phyloP scores from a whole-genome alignment of 306 rosid genomes.

The Alnus rubra region DNA sequence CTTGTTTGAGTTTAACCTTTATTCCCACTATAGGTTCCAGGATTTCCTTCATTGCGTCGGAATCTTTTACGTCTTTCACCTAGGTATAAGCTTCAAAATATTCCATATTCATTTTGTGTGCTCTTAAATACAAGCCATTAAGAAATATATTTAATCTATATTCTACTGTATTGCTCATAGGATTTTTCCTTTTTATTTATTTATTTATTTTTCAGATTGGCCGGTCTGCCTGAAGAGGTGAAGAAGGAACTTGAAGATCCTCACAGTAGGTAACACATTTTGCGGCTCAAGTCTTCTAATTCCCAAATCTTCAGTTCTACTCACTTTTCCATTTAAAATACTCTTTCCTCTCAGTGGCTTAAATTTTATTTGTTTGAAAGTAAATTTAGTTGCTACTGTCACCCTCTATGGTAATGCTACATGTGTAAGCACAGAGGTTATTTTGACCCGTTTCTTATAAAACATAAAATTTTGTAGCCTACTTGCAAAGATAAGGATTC shows the following conservation, averaged over 20 bases:
- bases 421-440: neutral
- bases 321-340: neutral
- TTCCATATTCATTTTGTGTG: slow-evolving; percentile 6
- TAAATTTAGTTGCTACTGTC: neutral
- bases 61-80: slow-evolving; percentile 80
- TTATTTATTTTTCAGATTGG: slow-evolving; percentile 48
- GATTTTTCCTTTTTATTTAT: slow-evolving; percentile 1
- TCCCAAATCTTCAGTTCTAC: slow-evolving; percentile 18
- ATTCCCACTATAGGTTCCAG: slow-evolving; percentile 49
- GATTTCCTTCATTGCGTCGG: slow-evolving; percentile 62
- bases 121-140: slow-evolving; percentile 3
- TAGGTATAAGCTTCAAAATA: slow-evolving; percentile 42
- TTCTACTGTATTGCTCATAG: slow-evolving; percentile 15
- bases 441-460: neutral
- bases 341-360: slow-evolving; percentile 12
- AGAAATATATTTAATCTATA: slow-evolving; percentile 19
- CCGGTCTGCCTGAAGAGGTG: slow-evolving; percentile 68
- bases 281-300: slow-evolving; percentile 21
- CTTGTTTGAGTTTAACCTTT: slow-evolving; percentile 2
- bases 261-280: slow-evolving; percentile 60
- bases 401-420: neutral
- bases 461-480: too few species aligned
- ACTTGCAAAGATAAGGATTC: neutral
- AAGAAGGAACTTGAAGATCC: slow-evolving; percentile 87
- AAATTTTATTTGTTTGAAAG: slow-evolving; percentile 9